A percentile compares a stretch with the other conserved stretches of the same genome.
These are phyloP conservation scores for Leucoagaricus sp. DNA, from an alignment of 1,284 basidiomycete species.

Conservation along the genomic window DNA sequence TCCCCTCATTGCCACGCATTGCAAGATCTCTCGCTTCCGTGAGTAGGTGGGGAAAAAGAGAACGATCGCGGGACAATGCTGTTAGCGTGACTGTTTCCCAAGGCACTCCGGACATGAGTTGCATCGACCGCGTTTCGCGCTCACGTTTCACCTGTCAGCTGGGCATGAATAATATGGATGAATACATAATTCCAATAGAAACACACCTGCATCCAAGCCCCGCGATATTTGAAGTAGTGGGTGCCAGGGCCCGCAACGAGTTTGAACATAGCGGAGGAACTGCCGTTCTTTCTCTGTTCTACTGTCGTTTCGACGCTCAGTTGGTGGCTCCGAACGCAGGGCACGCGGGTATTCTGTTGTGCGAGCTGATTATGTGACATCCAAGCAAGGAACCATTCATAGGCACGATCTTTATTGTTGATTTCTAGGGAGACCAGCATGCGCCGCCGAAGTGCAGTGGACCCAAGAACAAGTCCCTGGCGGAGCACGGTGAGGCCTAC, in stretches of 20 bases:
- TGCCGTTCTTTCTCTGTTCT: conserved; percentile 88
- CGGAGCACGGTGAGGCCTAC: conserved; percentile 79
- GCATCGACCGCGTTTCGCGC: conserved; percentile 91
- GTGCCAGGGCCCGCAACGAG: conserved; percentile 95
- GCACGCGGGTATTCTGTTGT: conserved; percentile 27
- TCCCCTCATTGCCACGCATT: conserved; percentile 86
- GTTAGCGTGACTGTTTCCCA: conserved; percentile 99
- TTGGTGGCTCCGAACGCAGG: conserved; percentile 82
- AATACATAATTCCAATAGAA: conserved; percentile 10
- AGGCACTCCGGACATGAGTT: conserved; percentile 88
- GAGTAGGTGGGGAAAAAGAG: conserved; percentile 81
- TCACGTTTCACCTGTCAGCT: conserved; percentile 81
- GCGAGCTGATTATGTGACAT: conserved; percentile 63
- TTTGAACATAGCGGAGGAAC: conserved; percentile 84
- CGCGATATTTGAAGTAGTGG: conserved; percentile 89
- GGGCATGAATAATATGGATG: conserved; percentile 4
- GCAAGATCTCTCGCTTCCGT: conserved; percentile 89
- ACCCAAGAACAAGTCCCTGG: conserved; percentile 68
- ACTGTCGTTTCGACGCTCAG: conserved; percentile 92
- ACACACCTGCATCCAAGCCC: conserved; percentile 93
- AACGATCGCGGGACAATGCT: conserved; percentile 84
- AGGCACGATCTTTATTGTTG: conserved; percentile 92
- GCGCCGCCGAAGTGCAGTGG: conserved; percentile 80
- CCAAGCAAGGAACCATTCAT: conserved; percentile 98
- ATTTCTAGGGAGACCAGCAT: conserved; percentile 96